Evolutionary conservation across 2,329 filamentous ascomycete genomes (phyloP).

Genomic region (Aspergillus chevalieri): DNA sequence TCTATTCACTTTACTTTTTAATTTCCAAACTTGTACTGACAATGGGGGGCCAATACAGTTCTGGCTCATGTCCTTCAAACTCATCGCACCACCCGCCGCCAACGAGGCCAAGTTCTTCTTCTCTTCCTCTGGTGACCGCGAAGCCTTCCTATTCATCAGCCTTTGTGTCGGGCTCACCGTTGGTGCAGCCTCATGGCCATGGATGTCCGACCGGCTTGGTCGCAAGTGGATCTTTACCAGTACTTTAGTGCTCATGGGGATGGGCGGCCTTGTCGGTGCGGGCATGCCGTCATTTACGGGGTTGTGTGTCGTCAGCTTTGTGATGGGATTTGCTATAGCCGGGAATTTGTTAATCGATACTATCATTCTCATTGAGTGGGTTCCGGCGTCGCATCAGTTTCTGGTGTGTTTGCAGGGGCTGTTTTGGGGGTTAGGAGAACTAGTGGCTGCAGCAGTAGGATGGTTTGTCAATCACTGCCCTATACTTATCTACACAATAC

Average conservation of each 20-base stretch:
- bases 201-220: slow-evolving; percentile 15
- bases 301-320: slow-evolving; percentile 19
- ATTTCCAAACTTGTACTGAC: no score
- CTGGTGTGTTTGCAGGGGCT: slow-evolving; percentile 11
- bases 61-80: slow-evolving; percentile 13
- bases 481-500: not conserved
- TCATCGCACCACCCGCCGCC: slow-evolving; percentile 13
- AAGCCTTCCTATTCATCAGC: slow-evolving; percentile 11
- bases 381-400: slow-evolving; percentile 17
- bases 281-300: slow-evolving; percentile 16
- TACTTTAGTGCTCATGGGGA: slow-evolving; percentile 13
- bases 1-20: no score
- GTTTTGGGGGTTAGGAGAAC: slow-evolving; percentile 14
- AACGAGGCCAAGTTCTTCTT: slow-evolving; percentile 17
- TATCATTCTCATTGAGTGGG: slow-evolving; percentile 11
- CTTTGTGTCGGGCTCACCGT: slow-evolving; percentile 10
- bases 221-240: slow-evolving; percentile 15
- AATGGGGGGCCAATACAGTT: slow-evolving; percentile 6
- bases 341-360: slow-evolving; percentile 13
- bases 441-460: slow-evolving; percentile 12
- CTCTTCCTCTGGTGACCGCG: slow-evolving; percentile 5
- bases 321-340: slow-evolving; percentile 13
- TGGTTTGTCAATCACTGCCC: slow-evolving; percentile 6
- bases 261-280: slow-evolving; percentile 15
- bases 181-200: slow-evolving; percentile 12